A percentile compares a stretch with the other conserved stretches of the same genome.
These are phyloP conservation scores for Entoloma clypeatum DNA, from an alignment of 1,284 basidiomycete species.

Conservation along the genomic window DNA sequence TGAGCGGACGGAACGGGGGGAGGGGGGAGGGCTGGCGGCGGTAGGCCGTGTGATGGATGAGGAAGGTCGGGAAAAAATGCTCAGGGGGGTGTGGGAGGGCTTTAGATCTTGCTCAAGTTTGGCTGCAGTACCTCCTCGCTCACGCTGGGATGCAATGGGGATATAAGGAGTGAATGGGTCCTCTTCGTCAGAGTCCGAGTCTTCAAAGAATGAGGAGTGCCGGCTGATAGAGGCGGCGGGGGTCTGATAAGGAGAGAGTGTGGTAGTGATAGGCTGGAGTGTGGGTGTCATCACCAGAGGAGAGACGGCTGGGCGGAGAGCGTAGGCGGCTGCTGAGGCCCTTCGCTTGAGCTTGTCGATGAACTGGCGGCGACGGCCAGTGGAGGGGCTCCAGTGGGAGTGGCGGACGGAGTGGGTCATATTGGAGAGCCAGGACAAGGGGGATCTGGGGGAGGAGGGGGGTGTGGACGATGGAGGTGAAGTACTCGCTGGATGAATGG, in stretches of 20 bases:
- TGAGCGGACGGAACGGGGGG: conserved; percentile 12
- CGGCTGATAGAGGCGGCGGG: neutral
- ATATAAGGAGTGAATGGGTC: conserved; percentile 13
- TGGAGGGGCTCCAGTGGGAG: no score
- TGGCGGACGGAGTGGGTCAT: no score
- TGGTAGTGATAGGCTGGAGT: conserved; percentile 11
- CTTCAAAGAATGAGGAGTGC: conserved; percentile 12
- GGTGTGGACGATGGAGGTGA: no score
- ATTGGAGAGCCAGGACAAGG: no score
- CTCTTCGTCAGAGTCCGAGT: conserved; percentile 1
- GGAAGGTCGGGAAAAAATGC: conserved; percentile 16
- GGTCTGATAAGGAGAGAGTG: conserved; percentile 8
- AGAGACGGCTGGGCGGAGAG: conserved; percentile 8
- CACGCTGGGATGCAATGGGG: conserved; percentile 13
- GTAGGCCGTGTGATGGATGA: conserved; percentile 11
- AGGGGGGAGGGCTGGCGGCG: conserved; percentile 5
- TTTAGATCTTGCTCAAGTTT: neutral
- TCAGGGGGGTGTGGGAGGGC: neutral
- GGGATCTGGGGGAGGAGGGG: no score
- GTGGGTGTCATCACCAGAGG: neutral
- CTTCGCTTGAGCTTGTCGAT: conserved; percentile 20
- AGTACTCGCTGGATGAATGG: no score
- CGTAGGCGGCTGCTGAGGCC: conserved; percentile 17
- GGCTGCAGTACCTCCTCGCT: conserved; percentile 6
- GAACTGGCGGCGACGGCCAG: conserved; percentile 14